Evolutionary conservation across 176 grass and related monocot species (phyloP).

Genomic region (Oryza longistaminata): DNA sequence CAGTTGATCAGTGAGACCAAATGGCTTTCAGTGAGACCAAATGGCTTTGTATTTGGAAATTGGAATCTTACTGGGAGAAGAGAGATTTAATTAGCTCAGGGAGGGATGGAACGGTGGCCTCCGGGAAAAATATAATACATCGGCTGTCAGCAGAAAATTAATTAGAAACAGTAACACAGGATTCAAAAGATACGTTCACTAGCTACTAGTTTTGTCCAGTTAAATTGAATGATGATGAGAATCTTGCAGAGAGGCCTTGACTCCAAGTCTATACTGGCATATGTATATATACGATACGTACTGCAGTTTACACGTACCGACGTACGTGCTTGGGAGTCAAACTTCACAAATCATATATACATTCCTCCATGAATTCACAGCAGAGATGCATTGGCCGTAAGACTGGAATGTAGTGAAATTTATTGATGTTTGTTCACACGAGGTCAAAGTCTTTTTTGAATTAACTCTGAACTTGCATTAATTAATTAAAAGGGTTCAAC

Average conservation of each 20-base stretch:
- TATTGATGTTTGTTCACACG: background rate
- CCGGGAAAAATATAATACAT: background rate
- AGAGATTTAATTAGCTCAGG: background rate
- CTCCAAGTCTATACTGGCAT: background rate
- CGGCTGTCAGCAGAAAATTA: slow-evolving; percentile 39
- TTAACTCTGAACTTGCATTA: background rate
- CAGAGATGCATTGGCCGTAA: background rate
- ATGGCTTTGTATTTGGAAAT: slow-evolving; percentile 11
- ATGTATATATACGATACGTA: background rate
- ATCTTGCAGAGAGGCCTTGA: background rate
- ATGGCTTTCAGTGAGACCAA: too few species aligned
- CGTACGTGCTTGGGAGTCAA: background rate
- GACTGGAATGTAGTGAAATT: background rate
- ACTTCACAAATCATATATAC: slow-evolving; percentile 3
- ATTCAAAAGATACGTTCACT: slow-evolving; percentile 39
- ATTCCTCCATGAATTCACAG: background rate
- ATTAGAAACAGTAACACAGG: slow-evolving; percentile 30
- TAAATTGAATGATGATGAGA: slow-evolving; percentile 30
- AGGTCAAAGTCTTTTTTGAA: background rate
- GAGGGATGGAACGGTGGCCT: background rate
- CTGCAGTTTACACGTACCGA: background rate
- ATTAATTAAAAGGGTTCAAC: background rate
- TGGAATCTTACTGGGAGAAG: slow-evolving; percentile 36
- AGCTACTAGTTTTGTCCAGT: background rate
- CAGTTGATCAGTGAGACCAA: slow-evolving; percentile 23